Conservation (phyloP, 1,284 basidiomycete species). For the Pholiota adiposa region DNA sequence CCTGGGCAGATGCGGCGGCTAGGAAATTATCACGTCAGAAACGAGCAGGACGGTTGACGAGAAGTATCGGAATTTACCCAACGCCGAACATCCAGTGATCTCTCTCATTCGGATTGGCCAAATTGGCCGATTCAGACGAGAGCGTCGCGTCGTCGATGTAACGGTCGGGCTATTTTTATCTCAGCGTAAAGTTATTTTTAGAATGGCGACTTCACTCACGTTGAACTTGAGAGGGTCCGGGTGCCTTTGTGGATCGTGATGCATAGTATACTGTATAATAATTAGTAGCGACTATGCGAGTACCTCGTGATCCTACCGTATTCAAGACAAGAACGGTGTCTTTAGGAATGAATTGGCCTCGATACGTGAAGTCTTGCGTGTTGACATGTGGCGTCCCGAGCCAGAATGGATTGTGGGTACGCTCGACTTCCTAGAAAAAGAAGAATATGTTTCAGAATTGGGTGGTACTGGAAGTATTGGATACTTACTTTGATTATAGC, state of each 20-base stretch:
- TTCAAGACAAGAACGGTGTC: conserved; percentile 37
- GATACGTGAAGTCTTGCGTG: conserved; percentile 35
- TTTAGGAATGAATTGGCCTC: conserved; percentile 36
- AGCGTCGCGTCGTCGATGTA: conserved; percentile 33
- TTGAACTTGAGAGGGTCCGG: conserved; percentile 28
- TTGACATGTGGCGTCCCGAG: conserved; percentile 36
- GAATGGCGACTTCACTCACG: conserved; percentile 12
- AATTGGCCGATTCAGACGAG: conserved; percentile 38
- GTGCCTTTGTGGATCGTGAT: conserved; percentile 33
- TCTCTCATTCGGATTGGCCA: conserved; percentile 41
- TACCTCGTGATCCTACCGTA: conserved; percentile 30
- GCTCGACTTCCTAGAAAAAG: conserved; percentile 32
- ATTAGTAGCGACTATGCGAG: too few relatives aligned
- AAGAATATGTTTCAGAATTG: conserved; percentile 12
- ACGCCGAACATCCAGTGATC: conserved; percentile 42
- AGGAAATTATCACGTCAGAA: too few relatives aligned
- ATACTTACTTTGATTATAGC: conserved; percentile 32
- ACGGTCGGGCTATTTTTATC: conserved; percentile 25
- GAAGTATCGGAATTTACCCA: conserved; percentile 23
- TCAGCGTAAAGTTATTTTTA: not conserved
- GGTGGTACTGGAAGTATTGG: conserved; percentile 11
- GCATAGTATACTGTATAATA: conserved; percentile 35
- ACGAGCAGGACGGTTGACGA: too few relatives aligned
- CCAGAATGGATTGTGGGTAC: conserved; percentile 37
- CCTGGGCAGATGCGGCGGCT: conserved; percentile 46